Conservation (phyloP, 78 protist genomes). For the Cavenderia fasciculata region DNA sequence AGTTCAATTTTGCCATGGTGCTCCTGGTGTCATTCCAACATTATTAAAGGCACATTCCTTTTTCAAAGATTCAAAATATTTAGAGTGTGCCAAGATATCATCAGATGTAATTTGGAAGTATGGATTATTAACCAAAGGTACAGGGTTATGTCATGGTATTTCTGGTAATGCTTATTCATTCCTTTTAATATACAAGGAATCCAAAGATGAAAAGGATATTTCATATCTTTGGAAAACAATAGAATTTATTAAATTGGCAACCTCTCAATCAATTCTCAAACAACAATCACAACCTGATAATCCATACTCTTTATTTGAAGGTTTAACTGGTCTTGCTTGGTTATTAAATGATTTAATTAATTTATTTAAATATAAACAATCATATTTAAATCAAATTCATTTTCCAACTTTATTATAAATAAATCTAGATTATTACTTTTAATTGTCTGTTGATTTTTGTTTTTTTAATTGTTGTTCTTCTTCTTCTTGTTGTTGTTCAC, state of each 20-base stretch:
- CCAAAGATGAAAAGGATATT: not conserved
- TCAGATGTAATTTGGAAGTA: not conserved
- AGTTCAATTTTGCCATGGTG: conserved; percentile 32
- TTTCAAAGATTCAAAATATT: not conserved
- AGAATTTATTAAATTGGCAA: not conserved
- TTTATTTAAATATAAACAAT: no score
- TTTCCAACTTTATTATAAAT: no score
- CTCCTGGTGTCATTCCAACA: conserved; percentile 15
- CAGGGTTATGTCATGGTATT: conserved; percentile 31
- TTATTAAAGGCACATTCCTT: not conserved
- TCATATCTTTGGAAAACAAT: not conserved
- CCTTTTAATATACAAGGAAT: not conserved
- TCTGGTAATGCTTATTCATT: conserved; percentile 16
- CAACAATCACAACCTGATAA: not conserved
- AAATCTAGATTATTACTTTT: no score
- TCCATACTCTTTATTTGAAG: conserved; percentile 29
- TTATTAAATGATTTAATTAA: conserved; percentile 17
- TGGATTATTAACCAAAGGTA: conserved; percentile 10
- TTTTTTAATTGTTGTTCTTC: no score
- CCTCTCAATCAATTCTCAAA: not conserved
- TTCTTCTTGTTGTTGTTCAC: no score
- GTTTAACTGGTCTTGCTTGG: conserved; percentile 12
- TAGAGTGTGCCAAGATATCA: not conserved
- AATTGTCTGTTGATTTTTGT: no score
- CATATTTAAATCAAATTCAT: no score